Base-by-base conservation (phyloP, 495 filamentous ascomycete species). In the Rusavskia elegans region DNA sequence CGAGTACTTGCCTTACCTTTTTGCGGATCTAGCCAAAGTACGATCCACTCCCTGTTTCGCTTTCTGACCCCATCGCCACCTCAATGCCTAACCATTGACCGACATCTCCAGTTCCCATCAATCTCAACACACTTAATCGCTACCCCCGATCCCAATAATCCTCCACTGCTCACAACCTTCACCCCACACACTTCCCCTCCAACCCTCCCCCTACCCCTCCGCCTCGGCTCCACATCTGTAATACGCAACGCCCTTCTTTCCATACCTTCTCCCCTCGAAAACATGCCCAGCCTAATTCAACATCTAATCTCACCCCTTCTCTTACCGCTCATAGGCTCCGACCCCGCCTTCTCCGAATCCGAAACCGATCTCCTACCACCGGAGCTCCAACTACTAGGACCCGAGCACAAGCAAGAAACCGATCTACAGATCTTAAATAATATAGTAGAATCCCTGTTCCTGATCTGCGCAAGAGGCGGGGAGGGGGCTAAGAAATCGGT, bases 1-100 rank as follows among this genome's bases (percentile, higher is more conserved):
- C 63, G 89, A 98, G 66, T 95, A 95, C 63, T 74, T 98, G 10
- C 78, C 88, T 21, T 98, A 96, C 62, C 68, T 95, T 45, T 92
- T 97, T 65, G 92, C 90, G 36, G 90, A 98, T 58, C 67, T 98
- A 2, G 84, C 89, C 8, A 92, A 94, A 61, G 67, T 68, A 60
- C 10, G 25, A 6, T 27, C 25, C 25, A 27, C 7, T 3, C 7
- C 25, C 25, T 27, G 25, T 27, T 27, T 27, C 25, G 44, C 8
- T 6, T 14, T 21, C 53, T 35, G 7, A 5, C 27, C 44, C 8
- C 30, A 9, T 53, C 44, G 20, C 45, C 8, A 19, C 10, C 40
- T 1, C 17, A 9, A 17, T 4, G 10, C n/a, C 3, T 19, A 30
- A 21, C 9, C 30, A 25, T 29, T 50, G n/a, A 6, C 20, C 1